Evolutionary conservation across 257 asterid genomes (phyloP).

Genomic region (Petunia secreta): DNA sequence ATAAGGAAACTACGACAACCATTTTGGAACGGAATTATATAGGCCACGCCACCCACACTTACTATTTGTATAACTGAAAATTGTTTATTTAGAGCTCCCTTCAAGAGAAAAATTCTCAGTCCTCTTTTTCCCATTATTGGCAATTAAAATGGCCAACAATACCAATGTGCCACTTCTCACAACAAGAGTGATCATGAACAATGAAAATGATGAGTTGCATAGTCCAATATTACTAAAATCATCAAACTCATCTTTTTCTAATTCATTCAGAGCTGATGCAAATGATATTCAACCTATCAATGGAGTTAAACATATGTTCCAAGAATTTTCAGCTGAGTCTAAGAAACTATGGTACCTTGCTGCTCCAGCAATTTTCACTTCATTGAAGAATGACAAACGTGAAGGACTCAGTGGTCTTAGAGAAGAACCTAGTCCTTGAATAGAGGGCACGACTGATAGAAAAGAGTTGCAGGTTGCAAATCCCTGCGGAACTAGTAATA

Average conservation of each 20-base stretch:
- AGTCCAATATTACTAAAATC: no score
- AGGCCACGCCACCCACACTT: no score
- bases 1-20: no score
- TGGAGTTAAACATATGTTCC: constrained; percentile 13
- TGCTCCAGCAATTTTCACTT: constrained; percentile 32
- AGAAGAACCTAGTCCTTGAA: no score
- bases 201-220: not conserved
- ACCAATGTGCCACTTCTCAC: constrained; percentile 16
- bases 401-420: no score
- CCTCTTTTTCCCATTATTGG: not conserved
- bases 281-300: constrained; percentile 23
- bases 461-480: no score
- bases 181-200: not conserved
- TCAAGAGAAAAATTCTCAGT: not conserved
- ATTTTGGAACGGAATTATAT: no score
- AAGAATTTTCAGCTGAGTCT: constrained; percentile 18
- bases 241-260: not conserved
- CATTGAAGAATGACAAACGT: no score
- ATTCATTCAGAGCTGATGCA: constrained; percentile 12
- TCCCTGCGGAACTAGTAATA: no score
- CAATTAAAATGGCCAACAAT: not conserved
- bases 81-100: no score
- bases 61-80: no score
- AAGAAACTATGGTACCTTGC: constrained; percentile 34
- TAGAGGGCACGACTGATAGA: no score